Base-by-base conservation (phyloP, 768 basidiomycete species). In the Rhizopogon rudus region DNA sequence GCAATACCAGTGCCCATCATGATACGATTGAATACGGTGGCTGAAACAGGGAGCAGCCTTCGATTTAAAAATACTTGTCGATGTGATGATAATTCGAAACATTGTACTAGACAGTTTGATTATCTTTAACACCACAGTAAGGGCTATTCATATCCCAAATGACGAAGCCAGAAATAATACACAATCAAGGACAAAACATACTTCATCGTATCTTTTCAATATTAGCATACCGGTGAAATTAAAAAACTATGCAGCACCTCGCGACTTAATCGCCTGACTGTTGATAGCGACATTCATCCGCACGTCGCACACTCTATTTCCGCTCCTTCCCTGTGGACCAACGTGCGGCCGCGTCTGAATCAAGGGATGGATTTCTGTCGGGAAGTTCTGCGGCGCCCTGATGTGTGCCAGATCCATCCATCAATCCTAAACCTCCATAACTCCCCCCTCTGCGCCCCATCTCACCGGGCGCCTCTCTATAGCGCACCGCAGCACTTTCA, bases 321-420 rank as follows among this genome's bases (percentile, higher is more conserved):
- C 79, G 73, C 58, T 66, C 64, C 69, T 79, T 77, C 81, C 77
- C 79, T 52, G 75, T 76, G 44, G 76, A 75, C 69, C 74, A 77
- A 57, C 69, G 71, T 64, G 76, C 74, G 17, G 75, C 78, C 50
- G 69, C 73, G 20, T 61, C 71, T 31, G 61, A 61, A 54, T 78
- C 74, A 14, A 78, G 78, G 41, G 71, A 77, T 2, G 78, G 75
- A 60, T 81, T 82, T 58, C 77, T 68, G 44, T 75, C 75, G 13
- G 68, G 71, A 25, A 80, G 73, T 52, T 62, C 61, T 35, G 71
- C 71, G 54, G 71, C 60, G 50, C 75, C 77, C 13, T 65, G 59
- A 22, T 64, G 59, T n/a, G 76, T 75, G 42, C 74, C 69, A 53
- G 63, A 59, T 65, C 65, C 67, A 63, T 80, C 77, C 75, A 75